A percentile compares a stretch with the other conserved stretches of the same genome.
phyloP scores from a whole-genome alignment of 805 yeast species.

The Ogataea salicorniae region DNA sequence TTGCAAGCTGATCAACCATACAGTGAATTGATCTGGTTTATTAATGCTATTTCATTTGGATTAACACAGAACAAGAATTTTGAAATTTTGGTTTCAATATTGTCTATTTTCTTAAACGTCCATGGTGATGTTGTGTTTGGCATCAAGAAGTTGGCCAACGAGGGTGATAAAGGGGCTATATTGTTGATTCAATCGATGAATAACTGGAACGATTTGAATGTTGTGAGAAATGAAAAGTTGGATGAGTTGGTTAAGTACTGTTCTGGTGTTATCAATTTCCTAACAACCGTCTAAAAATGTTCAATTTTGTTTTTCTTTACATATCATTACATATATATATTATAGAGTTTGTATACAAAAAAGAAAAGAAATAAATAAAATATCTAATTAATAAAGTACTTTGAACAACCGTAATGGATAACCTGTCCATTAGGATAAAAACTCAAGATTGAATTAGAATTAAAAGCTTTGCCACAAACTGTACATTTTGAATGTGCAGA shows the following conservation, averaged over 20 bases:
- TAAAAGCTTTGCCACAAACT: slow-evolving; percentile 52
- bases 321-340: neutral
- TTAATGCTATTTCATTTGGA: slow-evolving; percentile 63
- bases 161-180: slow-evolving; percentile 27
- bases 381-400: slow-evolving; percentile 1
- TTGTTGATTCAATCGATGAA: slow-evolving; percentile 38
- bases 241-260: slow-evolving; percentile 74
- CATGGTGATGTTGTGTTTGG: slow-evolving; percentile 74
- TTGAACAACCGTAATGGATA: slow-evolving; percentile 54
- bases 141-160: slow-evolving; percentile 14
- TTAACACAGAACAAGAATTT: slow-evolving; percentile 50
- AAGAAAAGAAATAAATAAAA: neutral
- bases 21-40: slow-evolving; percentile 57
- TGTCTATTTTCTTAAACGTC: slow-evolving; percentile 63
- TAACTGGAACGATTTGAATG: slow-evolving; percentile 41
- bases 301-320: neutral
- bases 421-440: slow-evolving; percentile 40
- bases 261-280: slow-evolving; percentile 67
- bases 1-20: slow-evolving; percentile 62
- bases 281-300: slow-evolving; percentile 33
- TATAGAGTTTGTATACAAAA: neutral
- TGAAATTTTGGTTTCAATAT: slow-evolving; percentile 79
- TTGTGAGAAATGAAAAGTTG: slow-evolving; percentile 39
- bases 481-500: slow-evolving; percentile 50
- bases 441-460: slow-evolving; percentile 40